Conservation (phyloP, 139 green algal genomes). For the Chlorella sp. region DNA sequence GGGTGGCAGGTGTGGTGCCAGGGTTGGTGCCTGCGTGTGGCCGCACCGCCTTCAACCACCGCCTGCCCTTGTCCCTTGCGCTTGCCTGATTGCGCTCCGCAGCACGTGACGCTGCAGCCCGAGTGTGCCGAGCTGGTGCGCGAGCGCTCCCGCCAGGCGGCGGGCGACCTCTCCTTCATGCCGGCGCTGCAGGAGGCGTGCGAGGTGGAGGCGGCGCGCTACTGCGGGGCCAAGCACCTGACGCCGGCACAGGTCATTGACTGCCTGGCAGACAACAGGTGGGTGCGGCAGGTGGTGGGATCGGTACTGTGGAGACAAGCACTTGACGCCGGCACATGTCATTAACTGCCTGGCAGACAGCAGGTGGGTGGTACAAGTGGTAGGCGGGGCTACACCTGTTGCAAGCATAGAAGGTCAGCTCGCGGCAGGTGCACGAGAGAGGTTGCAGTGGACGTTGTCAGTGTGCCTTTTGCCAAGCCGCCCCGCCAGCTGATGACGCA, state of each 20-base stretch:
- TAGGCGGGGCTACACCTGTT: too few species aligned
- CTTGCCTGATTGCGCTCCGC: too few species aligned
- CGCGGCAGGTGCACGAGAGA: too few species aligned
- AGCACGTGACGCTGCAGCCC: slow-evolving; percentile 6
- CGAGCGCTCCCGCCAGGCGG: slow-evolving; percentile 20
- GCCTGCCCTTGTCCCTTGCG: too few species aligned
- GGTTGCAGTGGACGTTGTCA: too few species aligned
- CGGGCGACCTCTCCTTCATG: slow-evolving; percentile 24
- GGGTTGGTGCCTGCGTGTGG: too few species aligned
- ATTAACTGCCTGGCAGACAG: slow-evolving; percentile 34
- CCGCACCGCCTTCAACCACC: too few species aligned
- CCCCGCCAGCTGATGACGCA: neutral
- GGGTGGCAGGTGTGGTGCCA: too few species aligned
- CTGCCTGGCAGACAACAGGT: slow-evolving; percentile 27
- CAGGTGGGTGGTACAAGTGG: slow-evolving; percentile 2
- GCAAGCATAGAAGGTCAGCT: too few species aligned
- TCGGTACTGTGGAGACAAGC: neutral
- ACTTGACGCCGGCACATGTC: slow-evolving; percentile 3
- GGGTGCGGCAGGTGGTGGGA: too few species aligned
- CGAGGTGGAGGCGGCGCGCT: neutral
- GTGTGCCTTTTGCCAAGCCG: too few species aligned
- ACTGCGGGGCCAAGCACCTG: slow-evolving; percentile 1
- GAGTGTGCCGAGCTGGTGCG: slow-evolving; percentile 17
- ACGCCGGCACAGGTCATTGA: slow-evolving; percentile 16
- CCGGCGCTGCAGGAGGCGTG: slow-evolving; percentile 17